Evolutionary conservation across 345 rosid species (phyloP).

Genomic region (Lenwebbia sp.): DNA sequence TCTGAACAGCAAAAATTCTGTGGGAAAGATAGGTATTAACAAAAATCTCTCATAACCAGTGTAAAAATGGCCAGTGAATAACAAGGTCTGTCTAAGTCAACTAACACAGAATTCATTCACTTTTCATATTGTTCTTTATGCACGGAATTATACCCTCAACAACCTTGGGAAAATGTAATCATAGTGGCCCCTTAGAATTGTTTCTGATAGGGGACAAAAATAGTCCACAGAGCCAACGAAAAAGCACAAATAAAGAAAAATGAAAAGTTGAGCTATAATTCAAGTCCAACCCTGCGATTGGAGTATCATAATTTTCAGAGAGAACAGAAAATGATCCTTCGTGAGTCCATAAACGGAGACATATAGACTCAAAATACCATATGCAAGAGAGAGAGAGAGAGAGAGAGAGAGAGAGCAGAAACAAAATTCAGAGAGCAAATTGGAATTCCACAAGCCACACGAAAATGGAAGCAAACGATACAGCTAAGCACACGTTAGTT

Average conservation of each 20-base stretch:
- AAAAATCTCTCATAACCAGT: neutral
- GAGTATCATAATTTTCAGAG: neutral
- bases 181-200: neutral
- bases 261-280: neutral
- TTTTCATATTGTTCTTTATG: neutral
- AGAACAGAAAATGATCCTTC: neutral
- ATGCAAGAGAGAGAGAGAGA: neutral
- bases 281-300: neutral
- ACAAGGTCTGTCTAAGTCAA: neutral
- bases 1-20: slow-evolving; percentile 8
- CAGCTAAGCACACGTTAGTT: neutral
- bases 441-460: neutral
- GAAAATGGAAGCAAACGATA: neutral
- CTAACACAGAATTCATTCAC: neutral
- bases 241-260: neutral
- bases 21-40: neutral
- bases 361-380: neutral
- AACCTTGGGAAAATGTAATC: neutral
- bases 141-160: neutral
- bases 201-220: neutral
- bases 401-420: neutral
- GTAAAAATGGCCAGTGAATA: neutral
- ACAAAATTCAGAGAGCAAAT: neutral
- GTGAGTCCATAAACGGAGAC: neutral
- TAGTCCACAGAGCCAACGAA: neutral